Base-by-base conservation (phyloP, 2,329 filamentous ascomycete genomes). In the Ceratocystis alfenasii region DNA sequence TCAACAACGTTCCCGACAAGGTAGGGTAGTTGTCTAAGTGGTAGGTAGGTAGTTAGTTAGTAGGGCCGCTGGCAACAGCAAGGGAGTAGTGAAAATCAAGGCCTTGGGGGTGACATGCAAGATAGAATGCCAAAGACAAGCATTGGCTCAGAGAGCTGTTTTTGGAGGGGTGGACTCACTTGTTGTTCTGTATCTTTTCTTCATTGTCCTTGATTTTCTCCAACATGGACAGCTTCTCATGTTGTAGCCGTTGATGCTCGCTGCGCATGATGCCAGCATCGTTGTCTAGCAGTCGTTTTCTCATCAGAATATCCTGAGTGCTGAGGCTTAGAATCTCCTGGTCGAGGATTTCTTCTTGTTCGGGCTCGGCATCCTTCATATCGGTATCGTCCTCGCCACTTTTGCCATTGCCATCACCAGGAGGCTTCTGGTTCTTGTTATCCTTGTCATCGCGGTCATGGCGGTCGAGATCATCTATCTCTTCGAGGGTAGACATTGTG, bases 201-300 rank as follows among this genome's bases (percentile, higher is more conserved):
- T 90, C 79, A 74, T 99, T 99, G 75, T 99, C 94, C 82, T 96
- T 97, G 77, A 99, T 97, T 81, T 96, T 97, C 77, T 97, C 93
- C 67, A 87, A 86, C 94, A 99, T 99, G 62, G 90, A 87, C 62
- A 88, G 86, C 79, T 96, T 96, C 79, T 99, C 94, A 73, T 99
- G 94, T 72, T 88, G 88, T 78, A 99, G 81, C 71, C 94, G 87
- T 75, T 96, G 92, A 72, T 86, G 91, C 77, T 99, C 94, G 81
- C 91, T 96, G 82, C 89, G 93, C 91, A 99, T 97, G 78, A 99
- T 97, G 73, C 94, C 85, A 73, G 94, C 89, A 77, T 99, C 94
- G 77, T 99, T 99, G 78, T 99, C 94, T 70, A 99, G 81, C 74
- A 99, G 83, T 73, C 92, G 87, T 80, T 87, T 89, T 76, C 94